Evolutionary conservation across 2,329 filamentous ascomycete genomes (phyloP), one percentile per base, ranked within the genome.

Genomic region (Scopulariopsis brevicaulis): DNA sequence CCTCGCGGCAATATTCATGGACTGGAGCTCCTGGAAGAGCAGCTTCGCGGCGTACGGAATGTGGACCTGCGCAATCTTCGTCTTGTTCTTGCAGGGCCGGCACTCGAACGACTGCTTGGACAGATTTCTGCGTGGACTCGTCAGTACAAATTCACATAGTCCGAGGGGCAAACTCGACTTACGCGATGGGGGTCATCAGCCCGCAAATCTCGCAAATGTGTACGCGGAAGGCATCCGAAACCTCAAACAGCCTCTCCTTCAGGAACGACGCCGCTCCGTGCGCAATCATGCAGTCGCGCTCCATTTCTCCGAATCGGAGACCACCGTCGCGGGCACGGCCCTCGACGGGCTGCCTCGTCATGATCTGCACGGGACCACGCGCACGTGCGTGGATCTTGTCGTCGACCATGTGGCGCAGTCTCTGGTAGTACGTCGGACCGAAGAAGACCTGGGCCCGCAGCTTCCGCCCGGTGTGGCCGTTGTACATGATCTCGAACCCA

Each of bases 211-310:
- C 94, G 76, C 94, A 99, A 67, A 99, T 88, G 73, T 99, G 94
- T 60, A 99, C 94, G 72, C 92, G 83, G 82, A 97, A 99, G 43
- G 94, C 93, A 76, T 99, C 94, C 57, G 90, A 96, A 55, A 99
- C 94, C 71, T 97, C 93, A 67, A 99, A 96, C 59, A 99, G 76
- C 67, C 94, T 85, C 78, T 99, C 94, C 77, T 99, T 99, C 69
- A 99, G 76, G 82, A 99, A 99, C 1, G 92, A 87, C 58, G 90
- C 93, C 3, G 95, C 94, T 70, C 94, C 94, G 71, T 99, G 95
- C n/a, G 95, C 91, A 77, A 99, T 99, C 94, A 99, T 99, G 72
- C 94, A 99, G 83, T 99, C 95, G 77, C 95, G 93, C 75, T 99
- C 95, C 94, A 99, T 99, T 80, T 99, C 94, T 85, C 94, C 94